Evolutionary conservation across 2,329 filamentous ascomycete species (phyloP).

Genomic region (Bipolaris oryzae): DNA sequence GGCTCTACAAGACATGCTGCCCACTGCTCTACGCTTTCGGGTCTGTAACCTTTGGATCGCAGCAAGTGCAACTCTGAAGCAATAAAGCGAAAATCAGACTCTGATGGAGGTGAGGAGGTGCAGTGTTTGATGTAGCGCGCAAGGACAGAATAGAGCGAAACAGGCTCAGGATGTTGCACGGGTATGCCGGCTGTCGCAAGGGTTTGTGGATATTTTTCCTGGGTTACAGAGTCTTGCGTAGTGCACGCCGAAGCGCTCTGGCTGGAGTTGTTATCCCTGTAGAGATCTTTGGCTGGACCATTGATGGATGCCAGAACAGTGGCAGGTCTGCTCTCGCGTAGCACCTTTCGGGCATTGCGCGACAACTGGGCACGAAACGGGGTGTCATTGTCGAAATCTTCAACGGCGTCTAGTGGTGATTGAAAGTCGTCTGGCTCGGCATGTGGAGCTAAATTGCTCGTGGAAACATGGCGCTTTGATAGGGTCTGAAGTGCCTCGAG

Average conservation of each 20-base stretch:
- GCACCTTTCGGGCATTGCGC: conserved; percentile 22
- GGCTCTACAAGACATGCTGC: conserved; percentile 25
- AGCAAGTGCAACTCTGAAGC: conserved; percentile 29
- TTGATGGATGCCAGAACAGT: conserved; percentile 30
- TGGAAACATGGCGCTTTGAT: conserved; percentile 2
- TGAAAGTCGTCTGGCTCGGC: not conserved
- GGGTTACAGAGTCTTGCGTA: not conserved
- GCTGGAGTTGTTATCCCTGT: conserved; percentile 12
- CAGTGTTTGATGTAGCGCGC: conserved; percentile 30
- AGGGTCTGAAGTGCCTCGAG: conserved; percentile 9
- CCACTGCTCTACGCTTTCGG: conserved; percentile 32
- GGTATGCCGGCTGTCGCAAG: not conserved
- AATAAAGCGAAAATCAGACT: conserved; percentile 22
- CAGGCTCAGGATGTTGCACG: conserved; percentile 11
- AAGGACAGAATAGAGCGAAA: conserved; percentile 36
- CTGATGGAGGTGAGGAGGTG: conserved; percentile 7
- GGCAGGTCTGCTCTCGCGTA: conserved; percentile 28
- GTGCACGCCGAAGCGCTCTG: conserved; percentile 26
- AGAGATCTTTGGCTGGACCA: conserved; percentile 24
- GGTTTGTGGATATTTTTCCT: not conserved
- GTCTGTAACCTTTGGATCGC: conserved; percentile 22
- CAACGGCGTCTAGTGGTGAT: not conserved
- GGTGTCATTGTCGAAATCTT: not conserved
- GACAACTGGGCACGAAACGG: conserved; percentile 21
- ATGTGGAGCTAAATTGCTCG: not conserved